Evolutionary conservation across 257 asterid species (phyloP).

Genomic region (Petrea volubilis): DNA sequence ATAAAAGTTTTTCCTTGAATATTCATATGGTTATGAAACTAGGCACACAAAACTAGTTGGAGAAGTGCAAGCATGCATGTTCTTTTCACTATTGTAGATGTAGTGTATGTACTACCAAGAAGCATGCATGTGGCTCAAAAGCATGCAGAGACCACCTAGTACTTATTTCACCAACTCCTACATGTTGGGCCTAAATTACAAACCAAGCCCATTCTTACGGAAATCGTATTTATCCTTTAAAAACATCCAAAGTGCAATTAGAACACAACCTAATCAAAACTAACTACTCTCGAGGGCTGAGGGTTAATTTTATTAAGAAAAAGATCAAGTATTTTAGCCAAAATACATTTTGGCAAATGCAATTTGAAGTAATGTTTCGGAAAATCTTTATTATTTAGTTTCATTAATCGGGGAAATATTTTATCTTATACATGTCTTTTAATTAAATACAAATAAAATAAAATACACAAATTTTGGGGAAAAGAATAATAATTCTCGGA

Average conservation of each 20-base stretch:
- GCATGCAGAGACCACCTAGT: slow-evolving; percentile 11
- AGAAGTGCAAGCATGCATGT: slow-evolving; percentile 31
- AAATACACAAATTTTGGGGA: no score
- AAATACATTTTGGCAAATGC: no score
- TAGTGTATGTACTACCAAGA: slow-evolving; percentile 12
- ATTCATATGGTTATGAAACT: neutral
- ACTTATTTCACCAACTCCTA: slow-evolving; percentile 15
- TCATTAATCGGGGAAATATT: no score
- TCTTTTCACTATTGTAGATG: slow-evolving; percentile 19
- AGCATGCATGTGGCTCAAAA: slow-evolving; percentile 3
- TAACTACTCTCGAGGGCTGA: no score
- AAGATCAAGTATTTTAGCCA: no score
- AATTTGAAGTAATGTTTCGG: no score
- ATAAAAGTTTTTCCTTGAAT: neutral
- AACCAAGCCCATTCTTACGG: slow-evolving; percentile 11
- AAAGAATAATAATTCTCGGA: no score
- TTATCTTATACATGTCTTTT: no score
- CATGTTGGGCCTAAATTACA: slow-evolving; percentile 20
- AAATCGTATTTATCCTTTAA: neutral
- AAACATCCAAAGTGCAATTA: neutral
- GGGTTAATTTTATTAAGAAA: no score
- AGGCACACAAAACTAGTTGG: slow-evolving; percentile 20
- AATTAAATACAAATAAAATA: no score
- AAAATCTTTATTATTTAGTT: no score
- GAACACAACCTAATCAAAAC: neutral